Evolutionary conservation across 2,329 filamentous ascomycete genomes (phyloP).

Genomic region (Diaporthe sp.): DNA sequence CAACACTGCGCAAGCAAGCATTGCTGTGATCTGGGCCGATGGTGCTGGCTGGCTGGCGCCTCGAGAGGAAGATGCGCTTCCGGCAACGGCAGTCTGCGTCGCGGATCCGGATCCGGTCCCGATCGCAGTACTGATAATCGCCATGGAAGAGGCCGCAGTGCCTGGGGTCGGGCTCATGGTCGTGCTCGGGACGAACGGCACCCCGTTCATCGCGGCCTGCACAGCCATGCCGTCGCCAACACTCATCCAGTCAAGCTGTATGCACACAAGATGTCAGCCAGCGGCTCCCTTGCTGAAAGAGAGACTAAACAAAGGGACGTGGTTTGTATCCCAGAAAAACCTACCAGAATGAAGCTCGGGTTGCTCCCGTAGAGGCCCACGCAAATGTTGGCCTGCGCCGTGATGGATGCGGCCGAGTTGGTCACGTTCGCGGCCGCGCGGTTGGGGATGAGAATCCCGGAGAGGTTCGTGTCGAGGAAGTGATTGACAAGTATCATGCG

Average conservation of each 20-base stretch:
- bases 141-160: not conserved
- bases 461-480: conserved; percentile 66
- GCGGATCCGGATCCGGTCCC: not conserved
- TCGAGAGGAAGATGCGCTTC: not conserved
- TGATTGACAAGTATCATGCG: conserved; percentile 71
- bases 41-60: not conserved
- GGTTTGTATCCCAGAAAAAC: not conserved
- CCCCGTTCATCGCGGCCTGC: conserved; percentile 35
- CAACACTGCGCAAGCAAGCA: conserved; percentile 1
- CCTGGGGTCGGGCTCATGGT: not conserved
- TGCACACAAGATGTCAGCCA: not conserved
- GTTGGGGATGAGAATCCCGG: conserved; percentile 47
- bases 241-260: conserved; percentile 37
- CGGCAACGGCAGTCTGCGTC: not conserved
- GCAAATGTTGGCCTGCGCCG: conserved; percentile 56
- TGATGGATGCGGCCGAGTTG: conserved; percentile 61
- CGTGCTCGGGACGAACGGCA: conserved; percentile 12
- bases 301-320: rapidly evolving
- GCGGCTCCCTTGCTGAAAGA: not conserved
- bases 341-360: conserved; percentile 51
- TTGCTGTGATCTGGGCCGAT: not conserved
- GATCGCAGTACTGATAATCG: not conserved
- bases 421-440: conserved; percentile 52
- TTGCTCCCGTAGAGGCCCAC: conserved; percentile 45
- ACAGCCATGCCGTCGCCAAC: conserved; percentile 35